Conservation (phyloP, 2,329 filamentous ascomycete genomes). For the Periconia sp. region DNA sequence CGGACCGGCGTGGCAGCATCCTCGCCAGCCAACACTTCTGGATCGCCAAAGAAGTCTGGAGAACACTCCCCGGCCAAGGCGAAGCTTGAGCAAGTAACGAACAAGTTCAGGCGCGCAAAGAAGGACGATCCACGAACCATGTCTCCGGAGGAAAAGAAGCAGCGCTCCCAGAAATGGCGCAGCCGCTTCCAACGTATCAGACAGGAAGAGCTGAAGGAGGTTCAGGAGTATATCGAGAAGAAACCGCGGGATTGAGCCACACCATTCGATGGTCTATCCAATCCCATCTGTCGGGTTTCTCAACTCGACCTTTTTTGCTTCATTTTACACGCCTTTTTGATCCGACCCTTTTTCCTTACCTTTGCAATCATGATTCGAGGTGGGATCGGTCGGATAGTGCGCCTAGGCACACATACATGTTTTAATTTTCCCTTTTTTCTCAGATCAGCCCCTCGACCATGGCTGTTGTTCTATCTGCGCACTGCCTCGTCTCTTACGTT, state of each 20-base stretch:
- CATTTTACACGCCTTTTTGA: conserved; percentile 6
- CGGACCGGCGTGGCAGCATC: conserved; percentile 20
- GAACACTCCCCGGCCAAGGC: conserved; percentile 53
- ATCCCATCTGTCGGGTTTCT: background rate
- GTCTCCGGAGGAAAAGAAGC: conserved; percentile 45
- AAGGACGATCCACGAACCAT: conserved; percentile 43
- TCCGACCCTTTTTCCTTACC: no score
- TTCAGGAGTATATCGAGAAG: conserved; percentile 27
- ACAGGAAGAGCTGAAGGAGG: conserved; percentile 33
- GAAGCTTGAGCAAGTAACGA: conserved; percentile 55
- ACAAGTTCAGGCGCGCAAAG: conserved; percentile 49
- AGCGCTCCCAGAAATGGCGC: conserved; percentile 44
- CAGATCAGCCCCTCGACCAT: no score
- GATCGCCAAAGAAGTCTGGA: conserved; percentile 44
- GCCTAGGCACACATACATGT: no score
- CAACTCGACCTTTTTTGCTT: background rate
- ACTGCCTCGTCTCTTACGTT: no score
- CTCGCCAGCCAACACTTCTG: conserved; percentile 31
- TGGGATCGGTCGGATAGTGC: conserved; percentile 2
- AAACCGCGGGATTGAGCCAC: conserved; percentile 11
- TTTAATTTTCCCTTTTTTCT: no score
- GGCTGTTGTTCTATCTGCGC: no score
- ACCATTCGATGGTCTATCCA: background rate
- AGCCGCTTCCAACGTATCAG: conserved; percentile 43
- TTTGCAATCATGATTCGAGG: no score